Base-by-base conservation (phyloP, 768 basidiomycete genomes). In the Leccinum sublutescens region DNA sequence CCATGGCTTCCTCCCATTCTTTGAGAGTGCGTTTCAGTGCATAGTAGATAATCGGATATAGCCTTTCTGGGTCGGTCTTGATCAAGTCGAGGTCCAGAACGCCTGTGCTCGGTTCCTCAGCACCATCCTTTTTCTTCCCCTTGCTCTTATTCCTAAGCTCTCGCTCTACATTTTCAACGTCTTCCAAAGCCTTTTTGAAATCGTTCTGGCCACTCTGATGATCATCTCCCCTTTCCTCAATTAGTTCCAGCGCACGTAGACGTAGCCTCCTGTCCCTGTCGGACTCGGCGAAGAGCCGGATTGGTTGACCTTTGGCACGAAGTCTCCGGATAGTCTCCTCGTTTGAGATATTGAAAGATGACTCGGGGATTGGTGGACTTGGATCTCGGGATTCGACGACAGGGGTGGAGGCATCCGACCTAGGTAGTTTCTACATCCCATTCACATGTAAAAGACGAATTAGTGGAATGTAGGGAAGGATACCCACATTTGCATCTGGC, bases 1-100 rank as follows among this genome's bases (percentile, higher is more conserved):
- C 93, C 89, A 99, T 89, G 50, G 91, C 90, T 66, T 94, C 89
- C 64, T 87, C 95, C 97, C 97, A 99, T 69, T 99, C 97, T 67
- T 94, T 94, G 54, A 98, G 79, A 5, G 87, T 89, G 62, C 89
- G 82, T 79, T 98, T 98, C 58, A 98, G 77, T 2, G 95, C 93
- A 71, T 95, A 94, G 70, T 99, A 99, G 52, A 99, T 98, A 66
- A 98, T 79, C 0, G 97, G 97, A 70, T 99, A 98, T 29, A 98
- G 78, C 74, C 92, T 97, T 78, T 96, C 92, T 7, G 94, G 91
- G 72, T 98, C 93, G 17, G 85, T 85, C 80, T 94, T 96, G 68
- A 98, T 72, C 60, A 98, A 80, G 6, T 72, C 78, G 29, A 98
- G 73, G 73, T 99, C 93, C 50, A 99, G 77, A 9, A 93, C 74